Percentiles rank a stretch among this genome's conserved stretches.
phyloP scores from a whole-genome alignment of 2,329 filamentous ascomycete genomes.

The Trichoderma brevicompactum region DNA sequence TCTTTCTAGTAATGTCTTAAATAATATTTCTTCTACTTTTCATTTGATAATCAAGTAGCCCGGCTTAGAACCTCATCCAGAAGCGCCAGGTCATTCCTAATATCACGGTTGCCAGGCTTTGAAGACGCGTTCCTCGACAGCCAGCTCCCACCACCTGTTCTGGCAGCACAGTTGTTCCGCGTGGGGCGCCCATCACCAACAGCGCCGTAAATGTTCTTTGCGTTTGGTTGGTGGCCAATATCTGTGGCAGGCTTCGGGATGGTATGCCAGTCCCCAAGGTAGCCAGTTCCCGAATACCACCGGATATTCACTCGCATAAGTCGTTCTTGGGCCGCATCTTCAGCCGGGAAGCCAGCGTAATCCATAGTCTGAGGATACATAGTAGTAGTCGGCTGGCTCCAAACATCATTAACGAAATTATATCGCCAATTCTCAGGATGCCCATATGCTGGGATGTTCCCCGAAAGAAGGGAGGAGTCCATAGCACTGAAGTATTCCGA shows the following conservation, averaged over 20 bases:
- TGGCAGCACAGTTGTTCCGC: not conserved
- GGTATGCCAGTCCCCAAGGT: not conserved
- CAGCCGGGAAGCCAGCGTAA: conserved; percentile 33
- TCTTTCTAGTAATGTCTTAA: not conserved
- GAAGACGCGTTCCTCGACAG: not conserved
- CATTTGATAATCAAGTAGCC: not conserved
- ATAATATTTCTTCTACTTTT: not conserved
- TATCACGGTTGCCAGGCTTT: not conserved
- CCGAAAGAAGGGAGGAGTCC: no score
- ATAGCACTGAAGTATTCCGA: no score
- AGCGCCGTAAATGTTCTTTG: conserved; percentile 14
- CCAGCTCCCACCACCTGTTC: not conserved
- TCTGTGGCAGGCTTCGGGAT: conserved; percentile 43
- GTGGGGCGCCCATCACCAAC: conserved; percentile 20
- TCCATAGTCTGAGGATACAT: conserved; percentile 23
- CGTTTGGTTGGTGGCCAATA: not conserved
- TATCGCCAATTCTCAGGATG: no score
- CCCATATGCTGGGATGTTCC: no score
- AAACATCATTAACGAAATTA: not conserved
- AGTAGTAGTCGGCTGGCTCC: not conserved
- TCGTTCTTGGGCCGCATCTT: conserved; percentile 33
- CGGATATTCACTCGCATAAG: conserved; percentile 17
- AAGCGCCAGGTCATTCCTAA: conserved; percentile 11
- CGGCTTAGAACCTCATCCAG: conserved; percentile 6
- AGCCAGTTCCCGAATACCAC: conserved; percentile 29